A percentile compares a stretch with the other conserved stretches of the same genome.
Evolutionary conservation across 495 filamentous ascomycete genomes (phyloP).

Genomic region (Xylaria bambusicola): DNA sequence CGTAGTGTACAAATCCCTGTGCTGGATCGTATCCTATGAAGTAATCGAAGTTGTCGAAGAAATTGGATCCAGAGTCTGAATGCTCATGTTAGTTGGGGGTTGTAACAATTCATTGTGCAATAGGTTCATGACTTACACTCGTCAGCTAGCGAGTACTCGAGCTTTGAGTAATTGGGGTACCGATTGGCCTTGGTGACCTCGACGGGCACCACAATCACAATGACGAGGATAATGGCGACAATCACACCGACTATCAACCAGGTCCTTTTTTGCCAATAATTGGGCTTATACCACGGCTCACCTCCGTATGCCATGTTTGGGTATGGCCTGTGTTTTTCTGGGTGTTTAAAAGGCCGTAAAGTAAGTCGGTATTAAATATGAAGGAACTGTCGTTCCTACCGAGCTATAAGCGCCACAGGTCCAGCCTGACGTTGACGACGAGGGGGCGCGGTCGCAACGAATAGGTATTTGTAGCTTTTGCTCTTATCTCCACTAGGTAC

Average conservation of each 20-base stretch:
- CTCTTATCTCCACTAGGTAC: background rate
- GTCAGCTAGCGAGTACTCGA: conserved; percentile 40
- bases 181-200: conserved; percentile 50
- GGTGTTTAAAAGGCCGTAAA: too few species aligned
- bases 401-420: conserved; percentile 28
- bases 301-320: conserved; percentile 11
- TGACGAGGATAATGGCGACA: conserved; percentile 44
- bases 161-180: conserved; percentile 41
- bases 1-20: conserved; percentile 49
- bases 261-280: conserved; percentile 50
- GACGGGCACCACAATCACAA: conserved; percentile 52
- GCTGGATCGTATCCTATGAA: conserved; percentile 38
- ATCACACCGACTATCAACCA: conserved; percentile 44
- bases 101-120: background rate
- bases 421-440: conserved; percentile 17
- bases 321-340: too few species aligned
- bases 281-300: conserved; percentile 50
- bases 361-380: background rate
- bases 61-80: conserved; percentile 45
- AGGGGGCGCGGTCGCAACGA: conserved; percentile 26
- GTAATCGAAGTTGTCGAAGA: conserved; percentile 60
- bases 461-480: conserved; percentile 23
- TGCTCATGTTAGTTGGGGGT: conserved; percentile 5
- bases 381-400: conserved; percentile 21
- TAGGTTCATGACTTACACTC: conserved; percentile 33